These are phyloP conservation scores for Exophiala spinifera DNA, from an alignment of 2,329 filamentous ascomycete genomes.

Conservation along the genomic window DNA sequence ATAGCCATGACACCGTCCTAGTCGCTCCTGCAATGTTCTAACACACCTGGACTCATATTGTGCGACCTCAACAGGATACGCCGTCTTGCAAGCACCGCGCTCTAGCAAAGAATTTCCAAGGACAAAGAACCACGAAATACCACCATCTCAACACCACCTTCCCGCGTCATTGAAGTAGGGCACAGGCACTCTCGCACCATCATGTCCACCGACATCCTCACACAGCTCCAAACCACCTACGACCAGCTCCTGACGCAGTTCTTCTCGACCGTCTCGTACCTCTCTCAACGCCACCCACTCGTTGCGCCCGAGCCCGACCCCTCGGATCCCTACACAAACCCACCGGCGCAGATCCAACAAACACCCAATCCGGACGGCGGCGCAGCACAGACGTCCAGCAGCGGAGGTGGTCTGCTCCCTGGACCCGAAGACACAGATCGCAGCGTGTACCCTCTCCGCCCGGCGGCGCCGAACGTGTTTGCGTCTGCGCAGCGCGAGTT, in stretches of 20 bases:
- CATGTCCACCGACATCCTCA: slow-evolving; percentile 43
- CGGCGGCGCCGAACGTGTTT: slow-evolving; percentile 43
- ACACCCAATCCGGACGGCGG: slow-evolving; percentile 35
- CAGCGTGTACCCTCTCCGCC: slow-evolving; percentile 35
- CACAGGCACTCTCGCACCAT: background rate
- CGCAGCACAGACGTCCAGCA: slow-evolving; percentile 8
- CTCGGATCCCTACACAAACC: slow-evolving; percentile 34
- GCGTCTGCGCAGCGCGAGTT: slow-evolving; percentile 45
- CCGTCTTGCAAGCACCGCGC: no score
- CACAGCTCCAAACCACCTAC: slow-evolving; percentile 50
- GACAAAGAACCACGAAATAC: no score
- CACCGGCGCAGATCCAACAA: slow-evolving; percentile 28
- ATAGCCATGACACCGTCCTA: no score
- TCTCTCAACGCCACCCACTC: slow-evolving; percentile 46
- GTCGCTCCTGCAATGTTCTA: no score
- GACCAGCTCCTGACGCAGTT: slow-evolving; percentile 53
- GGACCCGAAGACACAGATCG: slow-evolving; percentile 29
- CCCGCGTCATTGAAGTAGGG: no score
- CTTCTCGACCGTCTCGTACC: slow-evolving; percentile 50
- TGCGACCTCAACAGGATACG: no score
- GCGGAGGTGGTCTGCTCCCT: slow-evolving; percentile 23
- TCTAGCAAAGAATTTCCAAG: no score
- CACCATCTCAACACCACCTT: no score
- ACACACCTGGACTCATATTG: no score
- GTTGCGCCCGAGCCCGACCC: slow-evolving; percentile 36